These are phyloP conservation scores for Diaporthe sp. DNA, from an alignment of 2,329 filamentous ascomycete species.

Conservation along the genomic window DNA sequence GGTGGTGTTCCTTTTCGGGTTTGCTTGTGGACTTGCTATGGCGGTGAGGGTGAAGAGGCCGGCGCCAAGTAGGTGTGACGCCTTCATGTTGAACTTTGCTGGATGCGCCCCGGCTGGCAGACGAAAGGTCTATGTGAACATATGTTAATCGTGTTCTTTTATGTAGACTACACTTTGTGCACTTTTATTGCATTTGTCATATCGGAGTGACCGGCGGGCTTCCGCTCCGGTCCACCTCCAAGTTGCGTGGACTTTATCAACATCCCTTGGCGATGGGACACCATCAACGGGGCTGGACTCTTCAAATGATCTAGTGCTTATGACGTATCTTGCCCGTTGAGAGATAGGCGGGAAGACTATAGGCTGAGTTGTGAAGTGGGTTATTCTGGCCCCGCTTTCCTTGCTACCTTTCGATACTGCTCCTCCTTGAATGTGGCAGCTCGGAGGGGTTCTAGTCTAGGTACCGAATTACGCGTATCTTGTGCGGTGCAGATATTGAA, in stretches of 20 bases:
- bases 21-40: background rate
- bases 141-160: rapidly evolving
- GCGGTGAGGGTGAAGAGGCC: background rate
- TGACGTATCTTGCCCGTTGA: background rate
- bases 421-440: too few species aligned
- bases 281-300: background rate
- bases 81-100: background rate
- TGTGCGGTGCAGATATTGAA: too few species aligned
- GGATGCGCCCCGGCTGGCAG: background rate
- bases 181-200: background rate
- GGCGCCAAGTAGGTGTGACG: background rate
- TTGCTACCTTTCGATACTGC: background rate
- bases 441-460: too few species aligned
- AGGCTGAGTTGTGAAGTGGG: background rate
- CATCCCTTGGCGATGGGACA: background rate
- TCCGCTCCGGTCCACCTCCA: background rate
- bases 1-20: background rate
- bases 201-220: background rate
- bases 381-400: conserved; percentile 4
- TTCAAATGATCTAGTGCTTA: background rate
- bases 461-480: too few species aligned
- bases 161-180: background rate
- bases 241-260: background rate
- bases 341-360: background rate
- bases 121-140: background rate